These are phyloP conservation scores for Phyllosticta ampelicida DNA, from an alignment of 2,329 filamentous ascomycete genomes.

Conservation along the genomic window DNA sequence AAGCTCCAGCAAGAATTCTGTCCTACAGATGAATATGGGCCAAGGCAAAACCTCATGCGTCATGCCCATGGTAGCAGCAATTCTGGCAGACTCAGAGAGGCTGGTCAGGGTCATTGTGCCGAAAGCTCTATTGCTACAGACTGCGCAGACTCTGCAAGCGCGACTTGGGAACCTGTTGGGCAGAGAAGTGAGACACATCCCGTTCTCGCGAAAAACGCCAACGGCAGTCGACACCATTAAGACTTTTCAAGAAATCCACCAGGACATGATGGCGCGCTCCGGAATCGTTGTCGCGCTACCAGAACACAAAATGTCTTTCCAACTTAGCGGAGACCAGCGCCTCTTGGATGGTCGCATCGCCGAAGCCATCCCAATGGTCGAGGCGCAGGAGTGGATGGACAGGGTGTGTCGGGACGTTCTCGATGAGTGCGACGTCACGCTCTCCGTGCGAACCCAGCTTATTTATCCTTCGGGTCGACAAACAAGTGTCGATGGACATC, in stretches of 20 bases:
- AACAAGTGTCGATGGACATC: conserved; percentile 29
- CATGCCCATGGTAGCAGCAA: conserved; percentile 49
- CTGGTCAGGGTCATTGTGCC: conserved; percentile 47
- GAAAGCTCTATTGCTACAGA: conserved; percentile 46
- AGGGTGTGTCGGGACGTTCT: conserved; percentile 47
- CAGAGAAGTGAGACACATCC: conserved; percentile 44
- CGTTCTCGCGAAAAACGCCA: conserved; percentile 45
- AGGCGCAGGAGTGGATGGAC: conserved; percentile 41
- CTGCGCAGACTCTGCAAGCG: conserved; percentile 44
- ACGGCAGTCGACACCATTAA: conserved; percentile 22
- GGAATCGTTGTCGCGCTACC: conserved; percentile 52
- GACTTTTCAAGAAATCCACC: conserved; percentile 30
- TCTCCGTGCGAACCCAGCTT: conserved; percentile 32
- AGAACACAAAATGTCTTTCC: conserved; percentile 56
- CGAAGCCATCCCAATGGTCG: conserved; percentile 40
- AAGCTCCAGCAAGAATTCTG: conserved; percentile 41
- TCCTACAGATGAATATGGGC: conserved; percentile 59
- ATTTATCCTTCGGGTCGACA: conserved; percentile 36
- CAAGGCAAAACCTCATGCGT: conserved; percentile 58
- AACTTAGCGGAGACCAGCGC: conserved; percentile 49
- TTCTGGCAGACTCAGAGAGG: conserved; percentile 27
- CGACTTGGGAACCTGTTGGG: conserved; percentile 46
- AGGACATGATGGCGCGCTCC: conserved; percentile 28
- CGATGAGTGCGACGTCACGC: conserved; percentile 47
- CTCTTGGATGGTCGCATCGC: conserved; percentile 37